Conservation (phyloP, 108 stramenopile genomes). For the Epipyxis sp. region DNA sequence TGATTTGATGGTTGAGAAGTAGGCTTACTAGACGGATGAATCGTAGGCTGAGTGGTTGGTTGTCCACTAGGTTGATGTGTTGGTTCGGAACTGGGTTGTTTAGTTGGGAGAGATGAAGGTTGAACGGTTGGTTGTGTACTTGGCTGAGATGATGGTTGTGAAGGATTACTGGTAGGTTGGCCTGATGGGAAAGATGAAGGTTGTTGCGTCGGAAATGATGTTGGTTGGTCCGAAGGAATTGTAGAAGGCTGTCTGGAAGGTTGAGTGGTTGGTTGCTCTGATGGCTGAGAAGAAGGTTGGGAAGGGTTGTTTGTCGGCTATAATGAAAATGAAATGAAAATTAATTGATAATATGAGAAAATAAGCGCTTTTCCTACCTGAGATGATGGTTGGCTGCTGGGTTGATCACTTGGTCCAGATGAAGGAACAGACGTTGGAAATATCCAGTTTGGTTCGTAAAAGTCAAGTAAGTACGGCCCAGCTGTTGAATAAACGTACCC, state of each 20-base stretch:
- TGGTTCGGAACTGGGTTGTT: neutral
- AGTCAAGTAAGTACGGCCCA: neutral
- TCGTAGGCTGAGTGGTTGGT: conserved; percentile 22
- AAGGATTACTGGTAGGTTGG: conserved; percentile 13
- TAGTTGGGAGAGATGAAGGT: conserved; percentile 6
- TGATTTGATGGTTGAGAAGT: conserved; percentile 14
- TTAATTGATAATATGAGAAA: neutral
- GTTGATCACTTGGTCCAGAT: conserved; percentile 1
- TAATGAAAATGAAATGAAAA: neutral
- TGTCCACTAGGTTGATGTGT: conserved; percentile 4
- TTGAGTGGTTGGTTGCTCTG: conserved; percentile 24
- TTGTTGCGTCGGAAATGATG: conserved; percentile 1
- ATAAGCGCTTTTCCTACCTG: neutral
- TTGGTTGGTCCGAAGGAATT: conserved; percentile 5
- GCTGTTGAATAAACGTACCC: neutral
- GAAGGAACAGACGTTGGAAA: conserved; percentile 10
- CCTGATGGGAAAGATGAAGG: conserved; percentile 1
- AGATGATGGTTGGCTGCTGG: conserved; percentile 3
- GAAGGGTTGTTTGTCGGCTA: neutral
- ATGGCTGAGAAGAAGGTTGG: conserved; percentile 5
- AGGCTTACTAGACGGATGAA: neutral
- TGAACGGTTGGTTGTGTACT: neutral
- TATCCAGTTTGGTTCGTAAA: neutral
- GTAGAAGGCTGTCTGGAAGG: neutral
- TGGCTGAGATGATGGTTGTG: conserved; percentile 23